Base-by-base conservation (phyloP, 345 rosid species). In the Geranium rotundifolium region DNA sequence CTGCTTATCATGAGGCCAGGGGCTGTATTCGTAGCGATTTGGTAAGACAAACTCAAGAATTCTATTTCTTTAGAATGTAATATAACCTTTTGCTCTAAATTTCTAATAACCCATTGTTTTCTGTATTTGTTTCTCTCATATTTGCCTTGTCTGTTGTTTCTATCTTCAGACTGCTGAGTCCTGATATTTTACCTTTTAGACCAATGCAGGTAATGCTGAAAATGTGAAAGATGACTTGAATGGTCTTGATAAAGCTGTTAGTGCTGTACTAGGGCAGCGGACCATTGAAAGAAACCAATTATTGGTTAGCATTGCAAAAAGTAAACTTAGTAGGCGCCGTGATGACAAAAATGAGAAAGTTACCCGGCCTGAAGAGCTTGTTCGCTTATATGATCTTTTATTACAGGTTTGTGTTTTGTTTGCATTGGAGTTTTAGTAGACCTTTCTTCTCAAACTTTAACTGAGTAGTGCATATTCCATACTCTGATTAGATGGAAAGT, bases 211-310 rank as follows among this genome's bases (percentile, higher is more conserved):
- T 57, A 87, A 80, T 85, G 85, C 95, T 66, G 99, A 88, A 67
- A 79, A 79, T 62, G 90, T 88, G 63, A 93, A 90, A 77, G 99
- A 93, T 70, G 95, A 93, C 62, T 78, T 93, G 67, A 82, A 83
- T 76, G 99, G 97, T 64, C 91, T 95, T 73, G 96, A 95, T 76
- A 90, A 95, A 82, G 97, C 99, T 80, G 95, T 90, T 63, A 79
- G 87, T 72, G 95, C 96, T 69, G 81, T 86, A 64, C 76, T 95
- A 71, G 96, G 96, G 67, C 90, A 90, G 73, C 80, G 85, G 37
- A 95, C 99, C 73, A 90, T 90, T 72, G 97, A 86, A 72, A 85
- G 97, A 67, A 88, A 90, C 75, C 96, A 84, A 77, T 71, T 95
- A 73, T 74, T 95, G 76, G 97, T 95, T 73, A 84, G 78, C 79